Evolutionary conservation across 169 alveolate genomes (phyloP).

Genomic region (Cyclospora cayetanensis): DNA sequence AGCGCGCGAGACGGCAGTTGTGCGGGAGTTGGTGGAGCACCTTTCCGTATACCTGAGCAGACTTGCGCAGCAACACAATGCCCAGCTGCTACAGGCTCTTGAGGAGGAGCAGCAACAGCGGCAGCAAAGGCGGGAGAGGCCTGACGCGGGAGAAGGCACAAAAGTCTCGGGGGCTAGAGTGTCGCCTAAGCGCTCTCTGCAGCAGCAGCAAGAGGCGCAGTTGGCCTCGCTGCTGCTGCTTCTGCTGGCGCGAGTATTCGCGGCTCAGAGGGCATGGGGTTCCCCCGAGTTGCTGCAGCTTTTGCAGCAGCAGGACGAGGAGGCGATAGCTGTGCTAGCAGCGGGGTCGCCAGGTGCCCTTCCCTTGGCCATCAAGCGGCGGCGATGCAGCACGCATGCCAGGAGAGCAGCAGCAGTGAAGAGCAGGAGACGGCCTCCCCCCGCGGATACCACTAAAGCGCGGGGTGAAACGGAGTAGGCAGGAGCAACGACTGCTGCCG

Average conservation of each 20-base stretch:
- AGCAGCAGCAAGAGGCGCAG: not conserved
- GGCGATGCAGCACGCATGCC: not conserved
- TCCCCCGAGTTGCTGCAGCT: not conserved
- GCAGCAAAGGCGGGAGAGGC: not conserved
- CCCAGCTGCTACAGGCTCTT: not conserved
- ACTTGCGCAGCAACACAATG: slow-evolving; percentile 5
- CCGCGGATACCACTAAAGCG: not conserved
- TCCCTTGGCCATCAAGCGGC: too few species aligned
- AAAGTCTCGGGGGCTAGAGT: not conserved
- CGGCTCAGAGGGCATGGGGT: not conserved
- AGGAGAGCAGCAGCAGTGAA: not conserved
- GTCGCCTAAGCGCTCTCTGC: not conserved
- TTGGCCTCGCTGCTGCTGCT: slow-evolving; percentile 10
- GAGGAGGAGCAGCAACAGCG: slow-evolving; percentile 2
- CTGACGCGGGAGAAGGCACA: not conserved
- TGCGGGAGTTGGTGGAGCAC: slow-evolving; percentile 1
- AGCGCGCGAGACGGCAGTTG: not conserved
- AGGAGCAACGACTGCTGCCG: not conserved
- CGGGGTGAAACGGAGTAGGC: not conserved
- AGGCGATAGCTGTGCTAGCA: not conserved
- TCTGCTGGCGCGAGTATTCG: not conserved
- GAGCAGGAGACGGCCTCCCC: not conserved
- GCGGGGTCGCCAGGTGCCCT: not conserved
- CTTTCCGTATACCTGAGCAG: not conserved
- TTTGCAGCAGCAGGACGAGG: not conserved